Percentiles rank a stretch among this genome's conserved stretches.
phyloP scores from a whole-genome alignment of 1,284 basidiomycete genomes.

The Boletus sp. region DNA sequence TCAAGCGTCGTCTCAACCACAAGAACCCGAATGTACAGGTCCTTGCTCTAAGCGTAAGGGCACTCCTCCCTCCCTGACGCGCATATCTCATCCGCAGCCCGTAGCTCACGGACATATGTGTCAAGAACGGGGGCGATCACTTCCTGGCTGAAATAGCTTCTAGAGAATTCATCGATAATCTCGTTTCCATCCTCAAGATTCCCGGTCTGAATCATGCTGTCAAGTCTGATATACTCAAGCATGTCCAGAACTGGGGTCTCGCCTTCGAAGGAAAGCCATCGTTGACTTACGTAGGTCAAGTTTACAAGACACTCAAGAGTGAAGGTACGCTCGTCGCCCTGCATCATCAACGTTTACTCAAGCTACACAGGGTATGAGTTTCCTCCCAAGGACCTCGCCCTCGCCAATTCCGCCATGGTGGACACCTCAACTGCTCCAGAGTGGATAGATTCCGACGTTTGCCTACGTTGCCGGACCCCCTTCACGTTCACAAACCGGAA shows the following conservation, averaged over 20 bases:
- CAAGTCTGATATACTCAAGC: conserved; percentile 76
- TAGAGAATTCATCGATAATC: conserved; percentile 92
- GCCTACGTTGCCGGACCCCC: conserved; percentile 88
- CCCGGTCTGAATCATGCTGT: conserved; percentile 81
- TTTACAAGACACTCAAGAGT: conserved; percentile 76
- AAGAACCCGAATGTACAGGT: conserved; percentile 98
- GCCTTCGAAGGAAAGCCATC: conserved; percentile 83
- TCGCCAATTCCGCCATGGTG: conserved; percentile 79
- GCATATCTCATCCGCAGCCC: conserved; percentile 15
- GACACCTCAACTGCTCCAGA: conserved; percentile 90
- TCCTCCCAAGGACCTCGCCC: conserved; percentile 75
- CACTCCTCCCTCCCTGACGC: conserved; percentile 4
- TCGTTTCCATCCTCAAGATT: conserved; percentile 81
- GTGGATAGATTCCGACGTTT: conserved; percentile 97
- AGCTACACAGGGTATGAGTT: conserved; percentile 71
- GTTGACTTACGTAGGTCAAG: conserved; percentile 77
- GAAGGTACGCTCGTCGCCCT: conserved; percentile 58
- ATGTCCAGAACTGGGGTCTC: conserved; percentile 92
- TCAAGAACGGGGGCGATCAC: conserved; percentile 97
- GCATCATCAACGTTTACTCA: conserved; percentile 2
- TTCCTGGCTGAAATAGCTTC: conserved; percentile 87
- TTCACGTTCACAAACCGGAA: conserved; percentile 98
- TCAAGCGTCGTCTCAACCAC: conserved; percentile 88
- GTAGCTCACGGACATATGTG: conserved; percentile 88
- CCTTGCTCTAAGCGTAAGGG: conserved; percentile 79